A percentile compares a stretch with the other conserved stretches of the same genome.
phyloP scores from a whole-genome alignment of 2,329 filamentous ascomycete species.

The Penicillium sp. region DNA sequence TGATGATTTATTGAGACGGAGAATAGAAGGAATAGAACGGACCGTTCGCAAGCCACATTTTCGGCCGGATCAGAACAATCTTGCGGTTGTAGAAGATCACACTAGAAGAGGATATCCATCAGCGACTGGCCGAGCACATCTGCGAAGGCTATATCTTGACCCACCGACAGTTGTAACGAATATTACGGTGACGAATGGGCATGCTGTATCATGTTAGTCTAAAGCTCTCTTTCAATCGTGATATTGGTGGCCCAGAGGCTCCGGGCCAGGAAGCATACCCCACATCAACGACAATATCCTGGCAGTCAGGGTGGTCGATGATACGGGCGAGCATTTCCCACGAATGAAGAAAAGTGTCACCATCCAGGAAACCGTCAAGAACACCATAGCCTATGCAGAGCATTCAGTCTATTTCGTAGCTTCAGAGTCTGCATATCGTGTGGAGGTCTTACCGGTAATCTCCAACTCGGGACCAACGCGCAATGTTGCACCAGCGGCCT shows the following conservation, averaged over 20 bases:
- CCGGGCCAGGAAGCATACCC: too few species aligned
- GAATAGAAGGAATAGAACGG: constrained; percentile 5
- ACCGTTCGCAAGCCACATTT: constrained; percentile 66
- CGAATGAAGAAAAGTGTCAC: constrained; percentile 57
- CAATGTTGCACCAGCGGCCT: constrained; percentile 60
- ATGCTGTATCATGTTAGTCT: too few species aligned
- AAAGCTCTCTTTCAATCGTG: too few species aligned
- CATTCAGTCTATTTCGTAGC: not conserved
- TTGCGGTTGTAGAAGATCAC: constrained; percentile 64
- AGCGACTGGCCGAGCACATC: not conserved
- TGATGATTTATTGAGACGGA: too few species aligned
- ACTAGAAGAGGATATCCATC: constrained; percentile 10
- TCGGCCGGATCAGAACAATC: constrained; percentile 69
- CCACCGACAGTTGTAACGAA: constrained; percentile 61
- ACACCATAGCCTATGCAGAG: constrained; percentile 53
- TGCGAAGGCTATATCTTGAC: not conserved
- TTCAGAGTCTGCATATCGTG: not conserved
- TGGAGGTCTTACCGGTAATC: constrained; percentile 46
- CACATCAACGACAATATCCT: constrained; percentile 66
- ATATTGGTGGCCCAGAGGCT: too few species aligned
- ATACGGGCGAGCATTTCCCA: constrained; percentile 64
- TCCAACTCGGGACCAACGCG: constrained; percentile 58
- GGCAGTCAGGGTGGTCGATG: constrained; percentile 56
- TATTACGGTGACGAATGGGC: constrained; percentile 61
- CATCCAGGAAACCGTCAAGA: constrained; percentile 64